phyloP scores from a whole-genome alignment of 2,329 filamentous ascomycete genomes.

The Capronia coronata region DNA sequence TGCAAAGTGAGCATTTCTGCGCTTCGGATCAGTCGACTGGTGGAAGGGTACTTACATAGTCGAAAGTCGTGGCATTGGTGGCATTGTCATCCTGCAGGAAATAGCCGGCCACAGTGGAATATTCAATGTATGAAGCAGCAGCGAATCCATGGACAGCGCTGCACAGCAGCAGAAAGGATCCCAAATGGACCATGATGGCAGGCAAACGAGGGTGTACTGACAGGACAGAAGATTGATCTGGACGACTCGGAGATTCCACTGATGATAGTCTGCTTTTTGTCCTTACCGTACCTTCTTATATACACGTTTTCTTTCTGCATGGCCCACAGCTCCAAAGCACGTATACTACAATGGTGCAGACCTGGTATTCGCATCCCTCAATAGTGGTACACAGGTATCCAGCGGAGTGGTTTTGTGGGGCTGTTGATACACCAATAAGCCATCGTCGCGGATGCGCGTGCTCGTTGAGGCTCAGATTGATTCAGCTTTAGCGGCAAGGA shows the following conservation, averaged over 20 bases:
- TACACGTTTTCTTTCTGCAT: no score
- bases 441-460: no score
- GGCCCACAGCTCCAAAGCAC: no score
- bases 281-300: no score
- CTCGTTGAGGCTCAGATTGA: not conserved
- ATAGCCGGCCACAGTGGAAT: slow-evolving; percentile 42
- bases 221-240: no score
- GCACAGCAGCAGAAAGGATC: slow-evolving; percentile 7
- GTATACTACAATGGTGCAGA: no score
- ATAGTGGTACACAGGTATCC: no score
- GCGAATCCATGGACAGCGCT: slow-evolving; percentile 1
- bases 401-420: no score
- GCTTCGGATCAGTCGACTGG: not conserved
- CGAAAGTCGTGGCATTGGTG: slow-evolving; percentile 43
- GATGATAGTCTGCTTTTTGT: no score
- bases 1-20: slow-evolving; percentile 22
- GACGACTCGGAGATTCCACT: no score
- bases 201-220: not conserved
- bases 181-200: slow-evolving; percentile 11
- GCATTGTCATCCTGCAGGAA: slow-evolving; percentile 47
- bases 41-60: slow-evolving; percentile 39
- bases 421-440: no score
- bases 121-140: slow-evolving; percentile 25
- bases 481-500: not conserved
- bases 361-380: no score